A percentile compares a stretch with the other conserved stretches of the same genome.
Conservation (phyloP, 306 rosid species). For the Cicer pinnatifidum region DNA sequence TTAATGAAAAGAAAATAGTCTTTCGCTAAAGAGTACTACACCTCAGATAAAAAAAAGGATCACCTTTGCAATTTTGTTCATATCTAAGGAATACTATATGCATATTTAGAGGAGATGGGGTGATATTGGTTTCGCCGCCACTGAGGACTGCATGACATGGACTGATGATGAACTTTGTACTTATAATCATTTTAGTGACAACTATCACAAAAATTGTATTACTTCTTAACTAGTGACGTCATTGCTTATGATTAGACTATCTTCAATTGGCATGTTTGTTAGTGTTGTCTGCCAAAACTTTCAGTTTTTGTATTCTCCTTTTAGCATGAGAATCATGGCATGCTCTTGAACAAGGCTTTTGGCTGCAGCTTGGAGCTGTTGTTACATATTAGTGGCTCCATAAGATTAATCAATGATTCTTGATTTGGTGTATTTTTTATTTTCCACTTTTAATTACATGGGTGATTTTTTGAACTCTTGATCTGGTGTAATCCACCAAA, state of each 20-base stretch:
- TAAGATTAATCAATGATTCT: constrained; percentile 28
- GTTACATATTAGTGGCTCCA: constrained; percentile 32
- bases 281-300: constrained; percentile 33
- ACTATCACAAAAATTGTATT: constrained; percentile 40
- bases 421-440: constrained; percentile 19
- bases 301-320: constrained; percentile 18
- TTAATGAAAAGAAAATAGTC: neutral
- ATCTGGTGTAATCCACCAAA: constrained; percentile 7
- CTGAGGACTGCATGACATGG: constrained; percentile 79
- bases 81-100: constrained; percentile 2
- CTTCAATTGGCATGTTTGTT: constrained; percentile 32
- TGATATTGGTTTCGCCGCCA: constrained; percentile 96
- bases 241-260: constrained; percentile 44
- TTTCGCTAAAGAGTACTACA: neutral
- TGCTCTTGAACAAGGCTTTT: constrained; percentile 39
- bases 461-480: neutral
- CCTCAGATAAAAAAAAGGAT: neutral
- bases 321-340: constrained; percentile 43
- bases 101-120: constrained; percentile 84
- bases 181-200: constrained; percentile 30
- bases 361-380: constrained; percentile 36
- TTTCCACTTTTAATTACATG: constrained; percentile 10
- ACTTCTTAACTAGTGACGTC: constrained; percentile 37
- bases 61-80: constrained; percentile 32
- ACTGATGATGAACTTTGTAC: constrained; percentile 22